phyloP scores from a whole-genome alignment of 2,329 filamentous ascomycete species.

The Apiospora kogelbergensis region DNA sequence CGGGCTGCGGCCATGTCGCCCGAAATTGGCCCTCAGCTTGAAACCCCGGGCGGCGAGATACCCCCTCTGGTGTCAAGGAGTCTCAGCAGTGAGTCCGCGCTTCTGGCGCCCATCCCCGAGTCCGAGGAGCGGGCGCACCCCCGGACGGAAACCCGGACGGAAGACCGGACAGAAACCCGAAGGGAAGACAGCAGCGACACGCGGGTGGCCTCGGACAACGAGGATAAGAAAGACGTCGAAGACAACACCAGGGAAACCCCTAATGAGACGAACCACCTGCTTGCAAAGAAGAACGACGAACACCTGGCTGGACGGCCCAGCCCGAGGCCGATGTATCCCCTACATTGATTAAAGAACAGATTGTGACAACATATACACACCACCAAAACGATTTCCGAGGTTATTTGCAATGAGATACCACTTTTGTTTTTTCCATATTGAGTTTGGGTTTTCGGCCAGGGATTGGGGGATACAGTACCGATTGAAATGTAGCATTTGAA shows the following conservation, averaged over 20 bases:
- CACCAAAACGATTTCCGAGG: conserved; percentile 2
- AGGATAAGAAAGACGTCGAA: conserved; percentile 8
- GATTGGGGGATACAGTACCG: neutral
- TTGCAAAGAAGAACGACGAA: conserved; percentile 7
- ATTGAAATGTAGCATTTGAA: neutral
- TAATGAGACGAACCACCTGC: conserved; percentile 3
- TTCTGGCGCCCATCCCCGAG: conserved; percentile 22
- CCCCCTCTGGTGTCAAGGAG: neutral
- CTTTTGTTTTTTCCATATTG: neutral
- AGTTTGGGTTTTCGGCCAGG: neutral
- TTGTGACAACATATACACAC: neutral
- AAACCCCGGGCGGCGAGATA: neutral
- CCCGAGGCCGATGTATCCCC: neutral
- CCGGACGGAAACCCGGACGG: no score
- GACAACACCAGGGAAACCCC: neutral
- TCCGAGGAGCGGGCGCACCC: conserved; percentile 22
- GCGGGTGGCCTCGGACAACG: conserved; percentile 11
- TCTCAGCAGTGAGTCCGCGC: conserved; percentile 11
- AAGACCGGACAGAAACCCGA: no score
- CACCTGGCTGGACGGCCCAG: conserved; percentile 3
- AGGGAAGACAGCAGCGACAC: conserved; percentile 30
- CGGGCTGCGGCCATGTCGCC: neutral
- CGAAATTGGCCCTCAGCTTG: conserved; percentile 7
- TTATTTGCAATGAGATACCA: conserved; percentile 6
- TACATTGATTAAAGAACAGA: neutral